These are phyloP conservation scores for Plectosphaerella cucumerina DNA, from an alignment of 2,329 filamentous ascomycete genomes.

Conservation along the genomic window DNA sequence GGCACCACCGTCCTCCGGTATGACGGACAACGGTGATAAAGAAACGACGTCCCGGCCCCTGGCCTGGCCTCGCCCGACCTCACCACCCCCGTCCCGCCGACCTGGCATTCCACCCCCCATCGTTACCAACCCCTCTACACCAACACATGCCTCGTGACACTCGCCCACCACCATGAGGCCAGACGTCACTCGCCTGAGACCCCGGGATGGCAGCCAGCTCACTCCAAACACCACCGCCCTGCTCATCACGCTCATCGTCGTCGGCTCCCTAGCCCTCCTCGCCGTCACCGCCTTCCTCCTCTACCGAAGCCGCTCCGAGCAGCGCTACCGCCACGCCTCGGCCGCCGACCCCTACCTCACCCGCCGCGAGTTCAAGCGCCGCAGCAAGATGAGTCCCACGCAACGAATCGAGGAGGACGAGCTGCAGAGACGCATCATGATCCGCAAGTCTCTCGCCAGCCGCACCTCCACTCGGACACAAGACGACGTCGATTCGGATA, in stretches of 20 bases:
- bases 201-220: background rate
- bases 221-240: conserved; percentile 6
- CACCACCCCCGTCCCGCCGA: too few species aligned
- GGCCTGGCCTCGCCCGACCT: too few species aligned
- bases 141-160: too few species aligned
- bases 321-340: conserved; percentile 17
- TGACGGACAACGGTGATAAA: too few species aligned
- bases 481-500: background rate
- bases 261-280: conserved; percentile 17
- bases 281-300: conserved; percentile 15
- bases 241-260: conserved; percentile 17
- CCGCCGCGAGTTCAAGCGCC: conserved; percentile 14
- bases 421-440: conserved; percentile 32
- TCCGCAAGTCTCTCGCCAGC: conserved; percentile 35
- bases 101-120: too few species aligned
- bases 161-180: too few species aligned
- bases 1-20: too few species aligned
- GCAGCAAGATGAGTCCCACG: conserved; percentile 20
- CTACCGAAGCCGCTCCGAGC: conserved; percentile 15
- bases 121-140: too few species aligned
- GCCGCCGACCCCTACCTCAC: conserved; percentile 19
- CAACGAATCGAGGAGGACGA: conserved; percentile 28
- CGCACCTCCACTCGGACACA: background rate
- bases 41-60: too few species aligned
- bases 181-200: too few species aligned